These are phyloP conservation scores for Coprinopsis sp. DNA, from an alignment of 768 basidiomycete species.

Conservation along the genomic window DNA sequence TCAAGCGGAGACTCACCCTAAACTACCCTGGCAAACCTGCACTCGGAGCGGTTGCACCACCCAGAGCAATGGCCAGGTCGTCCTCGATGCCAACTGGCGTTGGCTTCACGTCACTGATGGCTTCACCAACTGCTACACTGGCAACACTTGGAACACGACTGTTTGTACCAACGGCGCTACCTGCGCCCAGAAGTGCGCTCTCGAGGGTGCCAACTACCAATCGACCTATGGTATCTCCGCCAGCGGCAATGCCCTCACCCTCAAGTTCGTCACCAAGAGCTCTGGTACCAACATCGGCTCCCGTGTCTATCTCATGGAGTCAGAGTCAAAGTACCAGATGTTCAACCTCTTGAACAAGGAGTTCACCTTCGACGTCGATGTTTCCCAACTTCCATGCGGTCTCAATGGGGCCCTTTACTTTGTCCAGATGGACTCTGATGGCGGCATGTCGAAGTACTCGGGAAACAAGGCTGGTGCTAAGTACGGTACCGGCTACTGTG, in stretches of 20 bases:
- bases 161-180: slow-evolving; percentile 36
- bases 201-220: slow-evolving; percentile 33
- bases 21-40: slow-evolving; percentile 34
- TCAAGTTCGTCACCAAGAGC: slow-evolving; percentile 32
- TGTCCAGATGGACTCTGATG: slow-evolving; percentile 18
- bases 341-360: slow-evolving; percentile 19
- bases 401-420: slow-evolving; percentile 18
- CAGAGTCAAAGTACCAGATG: slow-evolving; percentile 15
- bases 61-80: slow-evolving; percentile 21
- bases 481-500: slow-evolving; percentile 21
- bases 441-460: slow-evolving; percentile 14
- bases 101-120: slow-evolving; percentile 29
- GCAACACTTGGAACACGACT: slow-evolving; percentile 23
- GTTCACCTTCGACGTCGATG: slow-evolving; percentile 18
- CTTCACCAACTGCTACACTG: slow-evolving; percentile 29
- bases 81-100: slow-evolving; percentile 43
- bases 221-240: slow-evolving; percentile 25
- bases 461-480: slow-evolving; percentile 20
- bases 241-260: slow-evolving; percentile 30
- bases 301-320: slow-evolving; percentile 16
- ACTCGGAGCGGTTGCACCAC: slow-evolving; percentile 30
- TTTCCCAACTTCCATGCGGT: slow-evolving; percentile 17
- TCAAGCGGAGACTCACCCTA: slow-evolving; percentile 39
- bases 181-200: slow-evolving; percentile 30
- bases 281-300: slow-evolving; percentile 16